Evolutionary conservation across 179 eudicot species (phyloP), one percentile per base, ranked within the genome.

Genomic region (Dionaea muscipula): DNA sequence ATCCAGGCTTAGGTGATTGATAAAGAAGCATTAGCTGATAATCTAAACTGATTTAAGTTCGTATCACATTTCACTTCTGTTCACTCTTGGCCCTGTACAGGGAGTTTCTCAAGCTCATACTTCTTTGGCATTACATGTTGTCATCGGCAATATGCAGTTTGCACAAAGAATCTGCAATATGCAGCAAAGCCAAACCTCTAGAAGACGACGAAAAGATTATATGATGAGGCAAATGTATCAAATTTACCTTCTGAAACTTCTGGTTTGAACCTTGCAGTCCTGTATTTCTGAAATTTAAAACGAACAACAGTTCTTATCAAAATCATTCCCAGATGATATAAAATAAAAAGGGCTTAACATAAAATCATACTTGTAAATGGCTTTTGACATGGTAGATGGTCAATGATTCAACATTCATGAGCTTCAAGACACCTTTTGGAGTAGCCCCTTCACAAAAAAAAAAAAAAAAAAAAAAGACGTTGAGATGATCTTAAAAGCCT

Each of bases 341-440:
- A 23, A n/a, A 24, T 39, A 36, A 5, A 9, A 61, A 26, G 38
- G 8, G 19, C 43, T 9, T 19, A 38, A 15, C 38, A 51, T 1
- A 49, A 28, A 68, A 7, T 51, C 47, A 17, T 60, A 78, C 83
- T 72, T 78, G 83, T 24, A 78, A 55, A 64, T 78, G 83, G 71
- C 83, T 78, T 72, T 78, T 78, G 41, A 78, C 83, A 69, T 78
- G 83, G 68, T 78, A 78, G 41, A 78, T 78, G 39, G 83, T 78
- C 57, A 78, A 65, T 40, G 80, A 73, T 45, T 78, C 83, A 58
- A 78, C 80, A 63, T 75, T 78, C 80, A 78, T 78, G 44, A 48
- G 80, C 72, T 60, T 75, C 56, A 78, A 63, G 28, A 78, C 80
- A 40, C 77, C 83, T 55, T 78, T 78, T 7, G 83, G 83, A 60